These are phyloP conservation scores for Elaeis oleifera DNA, from an alignment of 202 grass and related monocot genomes.

Conservation along the genomic window DNA sequence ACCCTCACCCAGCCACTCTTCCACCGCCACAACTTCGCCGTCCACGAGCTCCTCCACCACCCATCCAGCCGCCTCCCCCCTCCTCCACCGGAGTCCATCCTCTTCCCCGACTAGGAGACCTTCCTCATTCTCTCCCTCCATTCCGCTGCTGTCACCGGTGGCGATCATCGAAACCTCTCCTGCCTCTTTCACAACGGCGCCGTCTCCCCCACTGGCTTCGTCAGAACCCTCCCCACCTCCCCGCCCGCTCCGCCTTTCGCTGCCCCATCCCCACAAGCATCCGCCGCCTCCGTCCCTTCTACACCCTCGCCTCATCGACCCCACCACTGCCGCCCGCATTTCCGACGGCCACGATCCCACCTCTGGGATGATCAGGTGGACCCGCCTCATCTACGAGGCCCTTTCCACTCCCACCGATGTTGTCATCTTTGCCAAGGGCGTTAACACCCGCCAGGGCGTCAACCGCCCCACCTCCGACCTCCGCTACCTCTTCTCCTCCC, in stretches of 20 bases:
- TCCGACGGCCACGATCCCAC: conserved; percentile 13
- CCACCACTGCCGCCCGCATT: not conserved
- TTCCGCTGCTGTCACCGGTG: not conserved
- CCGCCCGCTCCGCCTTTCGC: conserved; percentile 7
- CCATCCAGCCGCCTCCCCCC: not conserved
- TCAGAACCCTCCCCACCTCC: conserved; percentile 10
- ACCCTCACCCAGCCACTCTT: not conserved
- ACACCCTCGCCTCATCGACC: conserved; percentile 7
- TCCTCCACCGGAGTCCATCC: conserved; percentile 18
- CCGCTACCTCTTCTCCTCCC: conserved; percentile 14
- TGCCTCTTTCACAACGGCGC: conserved; percentile 37
- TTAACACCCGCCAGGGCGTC: conserved; percentile 40
- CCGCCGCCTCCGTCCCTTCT: conserved; percentile 26
- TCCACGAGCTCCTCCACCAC: conserved; percentile 4
- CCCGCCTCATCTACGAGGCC: conserved; percentile 45
- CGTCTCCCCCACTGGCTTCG: conserved; percentile 25
- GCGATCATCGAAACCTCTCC: not conserved
- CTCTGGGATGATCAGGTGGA: conserved; percentile 43
- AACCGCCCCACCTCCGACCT: conserved; percentile 29
- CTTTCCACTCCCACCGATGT: conserved; percentile 30
- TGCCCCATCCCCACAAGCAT: conserved; percentile 34
- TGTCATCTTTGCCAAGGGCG: conserved; percentile 55
- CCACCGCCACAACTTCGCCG: conserved; percentile 3
- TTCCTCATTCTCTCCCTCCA: conserved; percentile 35
- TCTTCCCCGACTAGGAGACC: conserved; percentile 65